Evolutionary conservation across 2,329 filamentous ascomycete species (phyloP).

Genomic region (Aspergillus sp.): DNA sequence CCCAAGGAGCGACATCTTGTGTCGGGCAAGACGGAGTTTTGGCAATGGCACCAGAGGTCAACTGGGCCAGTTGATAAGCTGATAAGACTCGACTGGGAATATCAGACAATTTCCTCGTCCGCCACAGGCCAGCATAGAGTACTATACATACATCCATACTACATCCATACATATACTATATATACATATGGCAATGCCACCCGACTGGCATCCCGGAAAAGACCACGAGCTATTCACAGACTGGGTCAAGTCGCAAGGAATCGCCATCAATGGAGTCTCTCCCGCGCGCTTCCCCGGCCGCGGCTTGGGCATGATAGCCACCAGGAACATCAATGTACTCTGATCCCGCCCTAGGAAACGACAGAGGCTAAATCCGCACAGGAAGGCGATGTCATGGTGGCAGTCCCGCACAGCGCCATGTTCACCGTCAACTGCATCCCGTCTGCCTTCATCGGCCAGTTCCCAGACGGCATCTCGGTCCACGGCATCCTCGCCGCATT

Average conservation of each 20-base stretch:
- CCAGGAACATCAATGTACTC: conserved; percentile 53
- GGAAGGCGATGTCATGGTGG: conserved; percentile 53
- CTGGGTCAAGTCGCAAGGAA: conserved; percentile 59
- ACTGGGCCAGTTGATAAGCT: too few relatives aligned
- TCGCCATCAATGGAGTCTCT: conserved; percentile 57
- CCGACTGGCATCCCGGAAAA: conserved; percentile 25
- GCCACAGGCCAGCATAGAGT: too few relatives aligned
- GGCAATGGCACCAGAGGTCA: too few relatives aligned
- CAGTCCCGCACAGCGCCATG: conserved; percentile 55
- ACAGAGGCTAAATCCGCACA: conserved; percentile 17
- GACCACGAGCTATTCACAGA: conserved; percentile 48
- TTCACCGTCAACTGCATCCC: conserved; percentile 56
- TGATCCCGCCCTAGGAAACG: not conserved
- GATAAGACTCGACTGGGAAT: too few relatives aligned
- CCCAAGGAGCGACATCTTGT: conserved; percentile 22
- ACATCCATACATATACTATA: not conserved
- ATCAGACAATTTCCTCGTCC: too few relatives aligned
- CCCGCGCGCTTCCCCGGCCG: conserved; percentile 60
- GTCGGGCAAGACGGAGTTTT: too few relatives aligned
- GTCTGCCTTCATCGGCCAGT: conserved; percentile 40
- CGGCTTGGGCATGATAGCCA: conserved; percentile 70
- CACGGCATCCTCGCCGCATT: conserved; percentile 66
- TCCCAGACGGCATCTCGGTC: conserved; percentile 49
- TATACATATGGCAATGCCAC: conserved; percentile 12
- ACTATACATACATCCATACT: too few relatives aligned